Evolutionary conservation across 176 grass and related monocot genomes (phyloP).

Genomic region (Olyra latifolia): DNA sequence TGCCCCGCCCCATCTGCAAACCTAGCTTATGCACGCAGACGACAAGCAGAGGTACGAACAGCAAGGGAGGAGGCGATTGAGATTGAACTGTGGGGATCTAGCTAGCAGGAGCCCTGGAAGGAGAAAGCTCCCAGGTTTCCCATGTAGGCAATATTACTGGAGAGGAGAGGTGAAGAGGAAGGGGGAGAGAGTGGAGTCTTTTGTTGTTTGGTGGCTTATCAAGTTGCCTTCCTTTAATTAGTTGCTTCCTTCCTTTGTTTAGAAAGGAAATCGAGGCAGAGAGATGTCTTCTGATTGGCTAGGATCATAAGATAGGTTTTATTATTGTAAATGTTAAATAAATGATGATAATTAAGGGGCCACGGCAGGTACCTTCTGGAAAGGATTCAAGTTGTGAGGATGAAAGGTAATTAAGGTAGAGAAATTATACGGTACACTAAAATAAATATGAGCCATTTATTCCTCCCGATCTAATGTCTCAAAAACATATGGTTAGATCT

Average conservation of each 20-base stretch:
- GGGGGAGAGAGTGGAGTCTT: constrained; percentile 22
- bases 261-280: constrained; percentile 40
- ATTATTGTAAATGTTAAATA: constrained; percentile 38
- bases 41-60: background rate
- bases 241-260: constrained; percentile 48
- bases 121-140: constrained; percentile 33
- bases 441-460: too few relatives aligned
- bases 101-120: constrained; percentile 29
- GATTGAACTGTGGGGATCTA: constrained; percentile 20
- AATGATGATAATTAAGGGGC: constrained; percentile 20
- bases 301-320: constrained; percentile 37
- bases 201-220: constrained; percentile 37
- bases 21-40: background rate
- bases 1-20: constrained; percentile 73
- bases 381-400: constrained; percentile 25
- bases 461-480: too few relatives aligned
- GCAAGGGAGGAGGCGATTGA: constrained; percentile 15
- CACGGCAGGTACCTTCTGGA: constrained; percentile 29
- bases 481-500: too few relatives aligned
- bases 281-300: constrained; percentile 36
- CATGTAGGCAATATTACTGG: constrained; percentile 35
- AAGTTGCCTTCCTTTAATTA: constrained; percentile 42
- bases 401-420: constrained; percentile 4
- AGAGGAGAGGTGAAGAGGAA: constrained; percentile 32
- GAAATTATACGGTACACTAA: too few relatives aligned